Evolutionary conservation across 2,329 filamentous ascomycete genomes (phyloP).

Genomic region (Exserohilum rostratum): DNA sequence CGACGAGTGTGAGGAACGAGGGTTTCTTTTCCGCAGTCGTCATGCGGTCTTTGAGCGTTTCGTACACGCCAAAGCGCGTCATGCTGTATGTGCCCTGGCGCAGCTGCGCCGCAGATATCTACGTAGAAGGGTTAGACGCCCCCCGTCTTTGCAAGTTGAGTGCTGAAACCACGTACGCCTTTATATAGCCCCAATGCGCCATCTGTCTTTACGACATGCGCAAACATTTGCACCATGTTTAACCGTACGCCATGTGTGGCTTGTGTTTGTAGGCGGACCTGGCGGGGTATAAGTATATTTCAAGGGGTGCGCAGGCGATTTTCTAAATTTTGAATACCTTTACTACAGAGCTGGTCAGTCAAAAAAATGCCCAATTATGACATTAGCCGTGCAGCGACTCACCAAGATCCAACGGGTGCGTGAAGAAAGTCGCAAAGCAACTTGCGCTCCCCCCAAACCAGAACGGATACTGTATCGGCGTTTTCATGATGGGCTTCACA

Average conservation of each 20-base stretch:
- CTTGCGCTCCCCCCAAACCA: slow-evolving; percentile 98
- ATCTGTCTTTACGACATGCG: slow-evolving; percentile 77
- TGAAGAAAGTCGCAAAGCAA: slow-evolving; percentile 88
- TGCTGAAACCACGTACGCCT: slow-evolving; percentile 62
- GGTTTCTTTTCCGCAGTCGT: slow-evolving; percentile 61
- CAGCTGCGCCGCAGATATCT: slow-evolving; percentile 87
- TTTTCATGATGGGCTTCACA: slow-evolving; percentile 40
- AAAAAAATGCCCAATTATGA: neutral
- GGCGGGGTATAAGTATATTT: slow-evolving; percentile 25
- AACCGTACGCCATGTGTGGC: slow-evolving; percentile 68
- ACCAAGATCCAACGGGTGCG: slow-evolving; percentile 92
- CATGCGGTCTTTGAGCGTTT: slow-evolving; percentile 80
- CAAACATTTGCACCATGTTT: slow-evolving; percentile 84
- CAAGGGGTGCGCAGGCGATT: slow-evolving; percentile 5
- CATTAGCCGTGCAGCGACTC: slow-evolving; percentile 48
- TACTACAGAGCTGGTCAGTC: slow-evolving; percentile 47
- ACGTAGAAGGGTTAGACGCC: slow-evolving; percentile 6
- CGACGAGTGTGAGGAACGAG: slow-evolving; percentile 77
- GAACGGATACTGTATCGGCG: slow-evolving; percentile 56
- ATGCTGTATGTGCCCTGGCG: slow-evolving; percentile 95
- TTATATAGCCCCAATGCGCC: slow-evolving; percentile 84
- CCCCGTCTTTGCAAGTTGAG: neutral
- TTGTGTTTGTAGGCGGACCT: slow-evolving; percentile 90
- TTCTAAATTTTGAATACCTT: slow-evolving; percentile 48
- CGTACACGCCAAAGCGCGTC: slow-evolving; percentile 94